Percentiles rank a stretch among this genome's conserved stretches.
Conservation (phyloP, 2,329 filamentous ascomycete species). For the Trichoderma breve region DNA sequence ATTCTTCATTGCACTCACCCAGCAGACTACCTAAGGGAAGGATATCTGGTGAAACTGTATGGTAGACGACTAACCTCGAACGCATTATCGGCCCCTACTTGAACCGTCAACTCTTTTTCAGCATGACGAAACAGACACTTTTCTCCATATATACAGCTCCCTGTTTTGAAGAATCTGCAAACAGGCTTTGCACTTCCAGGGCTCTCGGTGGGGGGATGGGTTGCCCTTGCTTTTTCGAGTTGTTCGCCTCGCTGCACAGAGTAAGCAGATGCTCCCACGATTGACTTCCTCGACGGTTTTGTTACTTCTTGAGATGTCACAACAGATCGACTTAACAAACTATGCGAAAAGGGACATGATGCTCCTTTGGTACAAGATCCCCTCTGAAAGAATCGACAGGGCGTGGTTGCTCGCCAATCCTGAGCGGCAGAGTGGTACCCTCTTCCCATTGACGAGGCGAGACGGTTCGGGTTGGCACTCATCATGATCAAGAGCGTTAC, state of each 20-base stretch:
- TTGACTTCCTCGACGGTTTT: background rate
- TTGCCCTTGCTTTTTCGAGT: background rate
- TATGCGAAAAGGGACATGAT: background rate
- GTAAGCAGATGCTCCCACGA: background rate
- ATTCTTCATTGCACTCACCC: background rate
- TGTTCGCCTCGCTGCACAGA: background rate
- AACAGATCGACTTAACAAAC: background rate
- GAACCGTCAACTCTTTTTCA: background rate
- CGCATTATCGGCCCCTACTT: background rate
- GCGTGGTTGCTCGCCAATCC: background rate
- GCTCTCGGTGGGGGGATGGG: background rate
- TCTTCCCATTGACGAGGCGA: background rate
- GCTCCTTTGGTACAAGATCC: background rate
- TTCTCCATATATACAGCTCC: constrained; percentile 7
- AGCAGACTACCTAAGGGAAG: background rate
- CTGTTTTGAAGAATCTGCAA: background rate
- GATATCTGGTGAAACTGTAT: background rate
- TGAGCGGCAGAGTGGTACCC: background rate
- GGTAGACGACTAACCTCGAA: background rate
- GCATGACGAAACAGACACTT: background rate
- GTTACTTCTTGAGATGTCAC: background rate
- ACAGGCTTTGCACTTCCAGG: background rate
- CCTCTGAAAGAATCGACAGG: constrained; percentile 12
- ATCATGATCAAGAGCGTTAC: background rate
- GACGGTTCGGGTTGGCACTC: background rate